These are phyloP conservation scores for Teratosphaeria zuluensis DNA, from an alignment of 2,329 filamentous ascomycete species.

Conservation along the genomic window DNA sequence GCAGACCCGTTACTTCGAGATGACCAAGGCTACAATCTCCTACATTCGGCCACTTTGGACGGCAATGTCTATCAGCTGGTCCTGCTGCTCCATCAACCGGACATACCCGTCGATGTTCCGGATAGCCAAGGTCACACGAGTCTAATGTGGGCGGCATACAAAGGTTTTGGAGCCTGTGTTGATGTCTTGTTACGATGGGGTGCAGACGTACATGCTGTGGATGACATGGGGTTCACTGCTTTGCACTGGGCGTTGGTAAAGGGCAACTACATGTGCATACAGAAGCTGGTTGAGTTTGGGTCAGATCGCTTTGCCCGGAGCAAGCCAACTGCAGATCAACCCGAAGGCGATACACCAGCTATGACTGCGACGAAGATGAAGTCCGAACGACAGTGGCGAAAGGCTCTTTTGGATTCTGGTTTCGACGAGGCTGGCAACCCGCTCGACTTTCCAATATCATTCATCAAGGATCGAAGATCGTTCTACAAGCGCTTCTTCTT, in stretches of 20 bases:
- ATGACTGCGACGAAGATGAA: conserved; percentile 85
- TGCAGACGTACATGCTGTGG: conserved; percentile 79
- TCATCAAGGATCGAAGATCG: conserved; percentile 64
- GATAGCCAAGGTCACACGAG: conserved; percentile 88
- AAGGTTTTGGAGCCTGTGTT: conserved; percentile 85
- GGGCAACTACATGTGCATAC: conserved; percentile 77
- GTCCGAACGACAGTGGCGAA: conserved; percentile 69
- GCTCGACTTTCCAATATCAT: conserved; percentile 63
- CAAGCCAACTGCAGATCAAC: conserved; percentile 29
- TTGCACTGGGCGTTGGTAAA: conserved; percentile 96
- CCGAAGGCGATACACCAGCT: conserved; percentile 78
- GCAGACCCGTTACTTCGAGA: conserved; percentile 89
- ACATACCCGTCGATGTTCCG: conserved; percentile 83
- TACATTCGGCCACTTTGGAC: conserved; percentile 94
- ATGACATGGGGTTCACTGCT: conserved; percentile 89
- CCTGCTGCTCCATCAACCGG: conserved; percentile 75
- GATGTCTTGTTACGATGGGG: conserved; percentile 92
- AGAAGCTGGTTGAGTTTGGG: conserved; percentile 92
- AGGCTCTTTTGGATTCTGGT: conserved; percentile 72
- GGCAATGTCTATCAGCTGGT: conserved; percentile 86
- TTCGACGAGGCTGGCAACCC: conserved; percentile 71
- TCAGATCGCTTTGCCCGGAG: conserved; percentile 88
- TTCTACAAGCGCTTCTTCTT: conserved; percentile 85
- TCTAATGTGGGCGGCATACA: conserved; percentile 98
- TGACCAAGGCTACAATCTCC: conserved; percentile 92